Conservation (phyloP, 2,329 filamentous ascomycete genomes). For the Ilyonectria sp. region DNA sequence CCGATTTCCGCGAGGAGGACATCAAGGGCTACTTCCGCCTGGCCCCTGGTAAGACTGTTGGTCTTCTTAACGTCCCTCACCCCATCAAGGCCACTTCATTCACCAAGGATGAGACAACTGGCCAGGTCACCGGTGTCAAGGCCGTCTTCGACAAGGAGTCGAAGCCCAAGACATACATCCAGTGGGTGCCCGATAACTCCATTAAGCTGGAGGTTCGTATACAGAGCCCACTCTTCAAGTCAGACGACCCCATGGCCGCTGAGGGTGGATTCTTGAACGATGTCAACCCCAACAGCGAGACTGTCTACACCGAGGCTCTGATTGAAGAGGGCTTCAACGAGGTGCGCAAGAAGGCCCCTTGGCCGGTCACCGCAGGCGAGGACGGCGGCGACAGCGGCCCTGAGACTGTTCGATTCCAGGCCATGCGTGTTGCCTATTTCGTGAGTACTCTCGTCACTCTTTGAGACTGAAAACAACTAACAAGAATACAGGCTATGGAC, state of each 20-base stretch:
- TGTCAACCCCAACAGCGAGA: conserved; percentile 87
- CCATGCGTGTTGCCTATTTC: conserved; percentile 90
- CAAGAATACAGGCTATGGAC: conserved; percentile 74
- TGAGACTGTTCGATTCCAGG: conserved; percentile 91
- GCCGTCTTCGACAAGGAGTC: conserved; percentile 78
- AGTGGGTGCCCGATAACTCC: conserved; percentile 85
- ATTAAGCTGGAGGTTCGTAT: conserved; percentile 82
- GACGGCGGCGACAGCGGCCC: conserved; percentile 73
- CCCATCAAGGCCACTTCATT: conserved; percentile 81
- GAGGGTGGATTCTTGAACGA: conserved; percentile 87
- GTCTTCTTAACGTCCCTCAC: conserved; percentile 79
- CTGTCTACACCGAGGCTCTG: conserved; percentile 83
- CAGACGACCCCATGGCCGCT: conserved; percentile 83
- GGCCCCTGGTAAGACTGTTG: conserved; percentile 83
- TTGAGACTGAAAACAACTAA: conserved; percentile 28
- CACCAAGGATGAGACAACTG: conserved; percentile 75
- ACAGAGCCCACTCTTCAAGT: conserved; percentile 89
- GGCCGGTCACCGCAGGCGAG: conserved; percentile 85
- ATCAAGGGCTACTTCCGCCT: conserved; percentile 85
- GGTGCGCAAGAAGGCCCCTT: conserved; percentile 80
- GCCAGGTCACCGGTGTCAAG: conserved; percentile 76
- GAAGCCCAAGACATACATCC: conserved; percentile 87
- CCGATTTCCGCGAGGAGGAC: conserved; percentile 83
- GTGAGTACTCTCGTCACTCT: conserved; percentile 55
- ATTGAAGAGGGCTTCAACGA: conserved; percentile 89